Conservation (phyloP, 192 early-diverging fungal species). For the Chytriomyces hyalinus region DNA sequence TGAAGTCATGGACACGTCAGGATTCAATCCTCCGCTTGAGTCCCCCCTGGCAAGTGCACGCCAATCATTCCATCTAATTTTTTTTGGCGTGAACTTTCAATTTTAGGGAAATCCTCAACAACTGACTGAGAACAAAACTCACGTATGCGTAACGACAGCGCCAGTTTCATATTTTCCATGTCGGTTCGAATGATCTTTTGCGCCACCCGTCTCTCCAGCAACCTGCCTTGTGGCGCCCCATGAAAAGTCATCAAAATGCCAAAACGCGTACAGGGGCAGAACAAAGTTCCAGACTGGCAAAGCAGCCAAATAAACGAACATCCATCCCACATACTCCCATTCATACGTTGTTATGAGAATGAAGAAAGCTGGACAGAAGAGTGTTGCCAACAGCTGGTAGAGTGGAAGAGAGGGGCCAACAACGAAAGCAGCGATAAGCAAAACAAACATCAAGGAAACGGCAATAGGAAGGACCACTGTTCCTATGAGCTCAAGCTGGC, state of each 20-base stretch:
- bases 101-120: too few relatives aligned
- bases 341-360: slow-evolving; percentile 85
- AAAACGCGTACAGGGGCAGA: slow-evolving; percentile 74
- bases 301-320: slow-evolving; percentile 76
- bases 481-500: slow-evolving; percentile 72
- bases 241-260: slow-evolving; percentile 65
- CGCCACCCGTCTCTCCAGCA: slow-evolving; percentile 32
- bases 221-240: slow-evolving; percentile 54
- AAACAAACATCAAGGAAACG: slow-evolving; percentile 77
- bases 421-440: slow-evolving; percentile 42
- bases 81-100: too few relatives aligned
- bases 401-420: slow-evolving; percentile 44
- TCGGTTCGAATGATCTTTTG: slow-evolving; percentile 72
- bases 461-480: slow-evolving; percentile 88
- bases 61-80: too few relatives aligned
- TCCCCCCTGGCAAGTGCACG: too few relatives aligned
- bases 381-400: slow-evolving; percentile 69
- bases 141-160: slow-evolving; percentile 33
- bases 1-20: too few relatives aligned
- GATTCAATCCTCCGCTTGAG: too few relatives aligned
- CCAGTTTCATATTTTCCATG: slow-evolving; percentile 46
- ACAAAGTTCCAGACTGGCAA: slow-evolving; percentile 93
- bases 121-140: neutral
- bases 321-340: slow-evolving; percentile 79
- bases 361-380: slow-evolving; percentile 85